phyloP scores from a whole-genome alignment of 129 eudicot species.

The Ambrosia trifida region DNA sequence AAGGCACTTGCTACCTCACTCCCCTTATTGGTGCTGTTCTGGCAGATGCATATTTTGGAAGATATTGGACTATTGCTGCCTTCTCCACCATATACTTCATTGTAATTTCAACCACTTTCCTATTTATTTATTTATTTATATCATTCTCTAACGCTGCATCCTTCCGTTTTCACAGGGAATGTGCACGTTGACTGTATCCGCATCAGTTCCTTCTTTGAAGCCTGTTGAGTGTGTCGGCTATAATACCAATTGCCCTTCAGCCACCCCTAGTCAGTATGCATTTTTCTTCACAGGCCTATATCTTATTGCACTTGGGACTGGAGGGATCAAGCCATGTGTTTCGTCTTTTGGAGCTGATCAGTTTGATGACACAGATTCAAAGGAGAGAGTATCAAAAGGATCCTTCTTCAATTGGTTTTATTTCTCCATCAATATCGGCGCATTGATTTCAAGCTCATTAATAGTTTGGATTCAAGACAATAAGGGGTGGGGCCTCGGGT shows the following conservation, averaged over 20 bases:
- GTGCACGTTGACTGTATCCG: slow-evolving; percentile 72
- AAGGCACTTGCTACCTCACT: slow-evolving; percentile 83
- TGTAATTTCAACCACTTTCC: slow-evolving; percentile 36
- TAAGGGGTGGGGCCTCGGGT: slow-evolving; percentile 87
- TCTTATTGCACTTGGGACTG: slow-evolving; percentile 86
- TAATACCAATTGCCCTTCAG: slow-evolving; percentile 50
- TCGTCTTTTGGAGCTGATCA: slow-evolving; percentile 97
- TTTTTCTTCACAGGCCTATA: slow-evolving; percentile 71
- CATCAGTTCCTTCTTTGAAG: slow-evolving; percentile 63
- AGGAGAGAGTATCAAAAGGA: slow-evolving; percentile 70
- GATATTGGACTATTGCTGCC: slow-evolving; percentile 88
- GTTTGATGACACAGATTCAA: slow-evolving; percentile 80
- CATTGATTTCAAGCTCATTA: slow-evolving; percentile 60
- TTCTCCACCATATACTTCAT: slow-evolving; percentile 78
- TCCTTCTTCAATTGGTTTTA: slow-evolving; percentile 93
- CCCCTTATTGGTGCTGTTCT: slow-evolving; percentile 88
- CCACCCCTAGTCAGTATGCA: slow-evolving; percentile 63
- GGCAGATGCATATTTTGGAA: slow-evolving; percentile 90
- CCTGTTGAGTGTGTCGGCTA: slow-evolving; percentile 72
- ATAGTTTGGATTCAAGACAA: slow-evolving; percentile 88
- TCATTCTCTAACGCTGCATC: not conserved
- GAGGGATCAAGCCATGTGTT: slow-evolving; percentile 93
- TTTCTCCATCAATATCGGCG: slow-evolving; percentile 76
- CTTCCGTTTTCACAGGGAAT: slow-evolving; percentile 52
- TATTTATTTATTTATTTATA: not conserved